Evolutionary conservation across 164 flowering plant genomes (phyloP), one percentile per base, ranked within the genome.

Genomic region (Paratinospora sagittata): DNA sequence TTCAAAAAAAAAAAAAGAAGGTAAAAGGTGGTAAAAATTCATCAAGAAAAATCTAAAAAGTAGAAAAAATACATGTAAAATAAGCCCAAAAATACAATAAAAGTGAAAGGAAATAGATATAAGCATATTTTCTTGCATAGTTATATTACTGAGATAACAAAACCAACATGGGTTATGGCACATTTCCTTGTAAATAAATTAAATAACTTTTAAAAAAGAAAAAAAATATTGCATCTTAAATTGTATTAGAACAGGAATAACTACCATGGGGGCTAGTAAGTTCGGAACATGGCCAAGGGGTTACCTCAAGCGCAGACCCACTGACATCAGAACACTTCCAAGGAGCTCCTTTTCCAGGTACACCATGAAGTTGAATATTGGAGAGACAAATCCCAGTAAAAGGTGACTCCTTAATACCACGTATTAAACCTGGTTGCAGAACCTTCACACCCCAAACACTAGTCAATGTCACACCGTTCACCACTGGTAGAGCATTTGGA

Each of bases 301-400:
- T 85, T 33, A 95, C 98, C 75, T 70, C 49, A 14, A 66, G 34
- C 14, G 98, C 84, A n/a, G 78, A 81, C 0, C 98, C 97, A 61
- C 82, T 82, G 6, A 92, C 87, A 81, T 88, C 91, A 16, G 90
- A 84, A 79, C 98, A 93, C 73, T 82, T 80, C 96, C 97, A 93
- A 65, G 78, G 64, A 27, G 75, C 45, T 70, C 74, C 75, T 11
- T 83, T 80, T 21, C 75, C 83, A 14, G 74, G 9, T 7, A 21
- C 67, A 8, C 88, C 89, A 19, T 68, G 74, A 17, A 95, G 86
- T 71, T 84, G 80, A 47, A 96, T 79, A 61, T 90, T 83, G 1
- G 88, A 83, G 37, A 96, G 89, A 75, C 96, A 96, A 37, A 96
- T 85, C 23, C 82, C 84, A 2, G 89, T 88, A 68, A 96, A 93